Evolutionary conservation across 139 green algal species (phyloP).

Genomic region (Yamagishiella unicocca): DNA sequence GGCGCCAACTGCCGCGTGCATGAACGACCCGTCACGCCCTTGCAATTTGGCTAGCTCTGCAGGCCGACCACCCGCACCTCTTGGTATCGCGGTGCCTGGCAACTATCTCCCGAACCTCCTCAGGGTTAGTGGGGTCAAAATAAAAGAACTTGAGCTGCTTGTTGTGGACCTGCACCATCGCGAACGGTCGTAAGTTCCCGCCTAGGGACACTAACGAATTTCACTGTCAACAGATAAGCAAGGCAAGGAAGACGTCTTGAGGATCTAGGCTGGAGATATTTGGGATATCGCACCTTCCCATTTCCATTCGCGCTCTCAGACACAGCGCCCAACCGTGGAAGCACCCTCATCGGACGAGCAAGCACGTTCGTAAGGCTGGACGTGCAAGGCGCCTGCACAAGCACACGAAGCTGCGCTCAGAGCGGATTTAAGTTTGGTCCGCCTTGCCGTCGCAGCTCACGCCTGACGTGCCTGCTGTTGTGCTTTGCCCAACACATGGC

Average conservation of each 20-base stretch:
- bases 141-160: slow-evolving; percentile 38
- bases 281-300: slow-evolving; percentile 21
- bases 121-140: slow-evolving; percentile 38
- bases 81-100: not conserved
- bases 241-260: too few species aligned
- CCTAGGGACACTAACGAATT: too few species aligned
- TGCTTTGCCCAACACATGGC: not conserved
- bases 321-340: not conserved
- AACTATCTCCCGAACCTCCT: slow-evolving; percentile 22
- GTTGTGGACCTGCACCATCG: not conserved
- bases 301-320: slow-evolving; percentile 23
- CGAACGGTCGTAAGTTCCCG: too few species aligned
- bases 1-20: not conserved
- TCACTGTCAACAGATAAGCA: too few species aligned
- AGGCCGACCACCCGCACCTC: not conserved
- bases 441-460: not conserved
- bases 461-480: slow-evolving; percentile 10
- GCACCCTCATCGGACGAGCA: too few species aligned
- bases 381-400: not conserved
- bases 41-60: not conserved
- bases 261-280: too few species aligned
- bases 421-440: not conserved
- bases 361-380: too few species aligned
- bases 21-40: not conserved
- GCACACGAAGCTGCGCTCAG: not conserved